Percentiles rank a stretch among this genome's conserved stretches.
These are phyloP conservation scores for Diaporthe ampelina DNA, from an alignment of 2,329 filamentous ascomycete species.

Conservation along the genomic window DNA sequence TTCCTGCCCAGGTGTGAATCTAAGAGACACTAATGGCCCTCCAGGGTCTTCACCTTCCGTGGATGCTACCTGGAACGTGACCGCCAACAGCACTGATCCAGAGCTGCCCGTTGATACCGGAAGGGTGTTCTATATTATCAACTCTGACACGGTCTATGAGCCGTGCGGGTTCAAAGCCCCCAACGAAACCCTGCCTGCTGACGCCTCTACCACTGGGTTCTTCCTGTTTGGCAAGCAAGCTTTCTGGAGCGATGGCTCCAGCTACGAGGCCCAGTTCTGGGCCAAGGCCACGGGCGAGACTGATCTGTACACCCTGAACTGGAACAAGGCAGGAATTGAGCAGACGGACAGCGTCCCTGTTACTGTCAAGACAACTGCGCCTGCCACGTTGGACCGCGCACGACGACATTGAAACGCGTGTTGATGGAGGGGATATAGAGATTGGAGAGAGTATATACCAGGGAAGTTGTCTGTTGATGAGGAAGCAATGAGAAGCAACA, in stretches of 20 bases:
- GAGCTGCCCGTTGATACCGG: background rate
- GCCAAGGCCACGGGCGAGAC: conserved; percentile 28
- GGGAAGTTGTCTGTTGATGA: background rate
- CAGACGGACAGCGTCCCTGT: conserved; percentile 37
- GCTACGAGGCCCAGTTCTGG: conserved; percentile 39
- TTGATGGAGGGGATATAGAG: background rate
- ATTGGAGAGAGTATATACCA: background rate
- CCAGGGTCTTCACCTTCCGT: conserved; percentile 27
- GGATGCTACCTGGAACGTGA: conserved; percentile 29
- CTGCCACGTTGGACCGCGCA: background rate
- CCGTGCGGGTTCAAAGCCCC: conserved; percentile 27
- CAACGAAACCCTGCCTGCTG: conserved; percentile 23
- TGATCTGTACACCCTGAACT: conserved; percentile 31
- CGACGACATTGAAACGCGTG: background rate
- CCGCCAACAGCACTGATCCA: conserved; percentile 3
- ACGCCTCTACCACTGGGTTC: conserved; percentile 32
- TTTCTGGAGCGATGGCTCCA: conserved; percentile 26
- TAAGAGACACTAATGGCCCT: background rate
- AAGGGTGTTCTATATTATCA: conserved; percentile 35
- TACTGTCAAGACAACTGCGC: conserved; percentile 32
- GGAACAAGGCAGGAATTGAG: conserved; percentile 33
- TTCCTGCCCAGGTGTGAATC: background rate
- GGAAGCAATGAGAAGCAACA: background rate
- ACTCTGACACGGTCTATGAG: conserved; percentile 3
- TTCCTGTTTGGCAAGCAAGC: conserved; percentile 32